These are phyloP conservation scores for Acmispon strigosus DNA, from an alignment of 306 rosid species.

Conservation along the genomic window DNA sequence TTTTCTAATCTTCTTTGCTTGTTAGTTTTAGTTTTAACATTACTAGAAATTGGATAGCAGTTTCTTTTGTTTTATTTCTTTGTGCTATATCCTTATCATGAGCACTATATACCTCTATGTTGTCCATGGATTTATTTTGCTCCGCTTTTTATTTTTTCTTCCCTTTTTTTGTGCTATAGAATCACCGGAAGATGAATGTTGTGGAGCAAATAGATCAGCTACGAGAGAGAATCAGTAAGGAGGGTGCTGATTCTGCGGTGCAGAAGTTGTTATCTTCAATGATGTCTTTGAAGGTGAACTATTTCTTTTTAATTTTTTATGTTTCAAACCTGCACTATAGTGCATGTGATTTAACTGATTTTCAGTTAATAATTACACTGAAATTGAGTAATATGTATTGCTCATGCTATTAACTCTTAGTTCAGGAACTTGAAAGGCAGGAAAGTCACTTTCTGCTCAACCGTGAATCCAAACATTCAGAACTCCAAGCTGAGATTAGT, in stretches of 20 bases:
- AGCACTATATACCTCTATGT: not conserved
- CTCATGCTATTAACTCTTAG: conserved; percentile 14
- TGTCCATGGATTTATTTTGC: not conserved
- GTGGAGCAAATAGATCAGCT: conserved; percentile 41
- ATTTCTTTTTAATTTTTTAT: not conserved
- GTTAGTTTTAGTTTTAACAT: too few species aligned
- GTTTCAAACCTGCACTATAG: not conserved
- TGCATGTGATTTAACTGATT: not conserved
- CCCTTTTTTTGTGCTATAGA: conserved; percentile 22
- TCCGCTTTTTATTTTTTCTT: not conserved
- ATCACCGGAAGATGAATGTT: conserved; percentile 31
- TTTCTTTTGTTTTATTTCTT: too few species aligned
- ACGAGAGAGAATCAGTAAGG: conserved; percentile 37
- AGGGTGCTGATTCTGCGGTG: conserved; percentile 41
- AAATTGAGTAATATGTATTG: conserved; percentile 1
- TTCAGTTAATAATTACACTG: not conserved
- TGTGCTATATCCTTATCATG: too few species aligned
- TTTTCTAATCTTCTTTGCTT: too few species aligned
- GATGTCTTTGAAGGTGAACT: conserved; percentile 53
- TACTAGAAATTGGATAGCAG: too few species aligned
- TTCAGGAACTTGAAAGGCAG: conserved; percentile 65
- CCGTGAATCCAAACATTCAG: conserved; percentile 31
- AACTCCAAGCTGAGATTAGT: conserved; percentile 43
- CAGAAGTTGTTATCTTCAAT: conserved; percentile 41
- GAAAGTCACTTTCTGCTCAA: conserved; percentile 36